These are phyloP conservation scores for Curvularia sp. DNA, from an alignment of 2,329 filamentous ascomycete genomes.

Conservation along the genomic window DNA sequence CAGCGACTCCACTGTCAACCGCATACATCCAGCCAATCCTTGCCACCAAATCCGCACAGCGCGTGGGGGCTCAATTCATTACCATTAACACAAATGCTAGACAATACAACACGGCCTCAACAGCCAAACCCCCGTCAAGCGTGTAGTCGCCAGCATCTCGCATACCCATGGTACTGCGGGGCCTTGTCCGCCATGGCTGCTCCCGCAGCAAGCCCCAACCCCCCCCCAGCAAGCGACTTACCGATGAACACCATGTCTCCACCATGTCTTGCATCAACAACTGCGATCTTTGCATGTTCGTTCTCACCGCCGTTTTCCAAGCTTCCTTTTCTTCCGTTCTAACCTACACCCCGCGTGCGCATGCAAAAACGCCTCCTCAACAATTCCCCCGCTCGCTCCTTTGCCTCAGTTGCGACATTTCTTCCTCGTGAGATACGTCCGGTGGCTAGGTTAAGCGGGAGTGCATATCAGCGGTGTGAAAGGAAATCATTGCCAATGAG, in stretches of 20 bases:
- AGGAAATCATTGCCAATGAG: no score
- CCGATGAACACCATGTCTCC: conserved; percentile 1
- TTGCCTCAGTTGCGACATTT: neutral
- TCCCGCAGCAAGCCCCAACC: neutral
- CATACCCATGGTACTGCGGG: no score
- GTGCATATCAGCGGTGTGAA: conserved; percentile 7
- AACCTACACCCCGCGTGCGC: no score
- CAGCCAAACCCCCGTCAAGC: neutral
- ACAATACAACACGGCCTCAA: neutral
- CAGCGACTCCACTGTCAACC: neutral
- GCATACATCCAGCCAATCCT: neutral
- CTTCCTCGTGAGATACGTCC: neutral
- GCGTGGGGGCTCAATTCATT: neutral
- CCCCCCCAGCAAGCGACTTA: neutral
- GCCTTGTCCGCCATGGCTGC: neutral
- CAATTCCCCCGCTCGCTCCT: no score
- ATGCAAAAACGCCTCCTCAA: no score
- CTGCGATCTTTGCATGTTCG: neutral
- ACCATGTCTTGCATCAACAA: neutral
- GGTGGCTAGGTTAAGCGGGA: neutral
- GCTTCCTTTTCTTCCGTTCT: no score
- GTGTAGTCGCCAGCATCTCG: neutral
- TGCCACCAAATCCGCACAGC: neutral
- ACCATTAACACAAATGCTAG: neutral
- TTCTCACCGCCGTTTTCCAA: neutral